A percentile compares a stretch with the other conserved stretches of the same genome.
phyloP scores from a whole-genome alignment of 108 stramenopile species.

The Cyclostephanos invisitatus region DNA sequence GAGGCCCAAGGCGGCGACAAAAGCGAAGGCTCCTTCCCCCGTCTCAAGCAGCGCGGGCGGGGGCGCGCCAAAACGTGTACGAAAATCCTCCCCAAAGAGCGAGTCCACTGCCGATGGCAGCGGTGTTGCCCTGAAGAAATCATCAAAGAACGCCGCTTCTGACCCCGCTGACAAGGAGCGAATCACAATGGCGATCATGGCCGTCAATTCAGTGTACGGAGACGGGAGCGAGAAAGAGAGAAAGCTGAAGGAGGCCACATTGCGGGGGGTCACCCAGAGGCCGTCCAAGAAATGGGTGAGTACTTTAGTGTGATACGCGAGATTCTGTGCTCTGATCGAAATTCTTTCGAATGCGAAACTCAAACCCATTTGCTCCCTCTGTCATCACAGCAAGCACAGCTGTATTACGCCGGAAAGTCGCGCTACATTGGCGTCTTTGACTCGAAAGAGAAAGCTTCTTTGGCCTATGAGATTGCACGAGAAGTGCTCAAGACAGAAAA shows the following conservation, averaged over 20 bases:
- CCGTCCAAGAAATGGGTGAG: conserved; percentile 63
- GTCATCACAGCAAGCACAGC: conserved; percentile 58
- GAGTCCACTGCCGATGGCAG: neutral
- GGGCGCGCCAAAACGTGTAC: neutral
- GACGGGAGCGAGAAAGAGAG: conserved; percentile 69
- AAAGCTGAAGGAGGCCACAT: conserved; percentile 63
- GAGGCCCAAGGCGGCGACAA: neutral
- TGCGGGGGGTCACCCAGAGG: conserved; percentile 61
- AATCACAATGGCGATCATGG: conserved; percentile 35
- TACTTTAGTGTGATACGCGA: neutral
- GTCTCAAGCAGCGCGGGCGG: neutral
- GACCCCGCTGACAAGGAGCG: conserved; percentile 37
- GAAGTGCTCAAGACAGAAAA: conserved; percentile 58
- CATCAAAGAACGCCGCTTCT: conserved; percentile 11
- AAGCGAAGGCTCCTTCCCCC: neutral
- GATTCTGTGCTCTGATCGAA: neutral
- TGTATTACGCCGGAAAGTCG: conserved; percentile 70
- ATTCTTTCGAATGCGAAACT: neutral
- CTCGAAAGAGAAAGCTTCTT: conserved; percentile 57
- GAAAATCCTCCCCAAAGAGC: conserved; percentile 1
- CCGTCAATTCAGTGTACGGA: conserved; percentile 29
- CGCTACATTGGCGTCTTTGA: conserved; percentile 77
- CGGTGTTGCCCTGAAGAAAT: conserved; percentile 12
- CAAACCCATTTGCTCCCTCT: neutral
- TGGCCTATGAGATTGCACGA: conserved; percentile 66